Conservation (phyloP, 1,284 basidiomycete genomes). For the Pseudozyma hubeiensis region DNA sequence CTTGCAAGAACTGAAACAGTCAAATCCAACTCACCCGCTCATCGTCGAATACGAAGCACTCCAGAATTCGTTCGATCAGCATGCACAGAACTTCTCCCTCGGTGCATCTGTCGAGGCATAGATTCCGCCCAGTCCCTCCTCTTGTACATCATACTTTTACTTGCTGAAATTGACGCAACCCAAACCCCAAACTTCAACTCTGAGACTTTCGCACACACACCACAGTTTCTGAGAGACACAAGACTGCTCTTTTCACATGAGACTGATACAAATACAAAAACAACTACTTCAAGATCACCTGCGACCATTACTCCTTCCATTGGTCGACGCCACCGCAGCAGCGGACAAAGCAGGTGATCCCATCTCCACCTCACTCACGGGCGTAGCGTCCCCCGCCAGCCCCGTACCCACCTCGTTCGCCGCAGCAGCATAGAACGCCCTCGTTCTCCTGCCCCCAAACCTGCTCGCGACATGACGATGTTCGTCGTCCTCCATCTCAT, state of each 20-base stretch:
- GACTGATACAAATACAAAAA: slow-evolving; percentile 35
- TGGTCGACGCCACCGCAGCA: slow-evolving; percentile 10
- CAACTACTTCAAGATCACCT: slow-evolving; percentile 5
- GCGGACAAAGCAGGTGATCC: slow-evolving; percentile 34
- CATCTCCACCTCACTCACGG: slow-evolving; percentile 45
- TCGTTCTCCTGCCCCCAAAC: slow-evolving; percentile 7
- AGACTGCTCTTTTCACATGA: not conserved
- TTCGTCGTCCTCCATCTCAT: slow-evolving; percentile 24
- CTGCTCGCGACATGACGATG: slow-evolving; percentile 8
- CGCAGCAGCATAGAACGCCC: slow-evolving; percentile 3
- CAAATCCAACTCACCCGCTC: slow-evolving; percentile 31
- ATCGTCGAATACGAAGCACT: slow-evolving; percentile 25
- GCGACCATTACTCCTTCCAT: slow-evolving; percentile 21
- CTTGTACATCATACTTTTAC: not conserved
- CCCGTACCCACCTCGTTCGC: not conserved
- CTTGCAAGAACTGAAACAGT: slow-evolving; percentile 20
- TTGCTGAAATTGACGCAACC: too few species aligned
- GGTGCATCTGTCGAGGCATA: slow-evolving; percentile 24
- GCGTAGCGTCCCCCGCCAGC: slow-evolving; percentile 33
- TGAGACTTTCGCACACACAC: not conserved
- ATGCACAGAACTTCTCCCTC: slow-evolving; percentile 20
- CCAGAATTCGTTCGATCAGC: slow-evolving; percentile 26
- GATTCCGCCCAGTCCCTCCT: not conserved
- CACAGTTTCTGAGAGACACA: too few species aligned
- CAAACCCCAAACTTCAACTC: not conserved